A percentile compares a stretch with the other conserved stretches of the same genome.
Conservation (phyloP, 2,329 filamentous ascomycete genomes). For the Didymosphaeria variabile region DNA sequence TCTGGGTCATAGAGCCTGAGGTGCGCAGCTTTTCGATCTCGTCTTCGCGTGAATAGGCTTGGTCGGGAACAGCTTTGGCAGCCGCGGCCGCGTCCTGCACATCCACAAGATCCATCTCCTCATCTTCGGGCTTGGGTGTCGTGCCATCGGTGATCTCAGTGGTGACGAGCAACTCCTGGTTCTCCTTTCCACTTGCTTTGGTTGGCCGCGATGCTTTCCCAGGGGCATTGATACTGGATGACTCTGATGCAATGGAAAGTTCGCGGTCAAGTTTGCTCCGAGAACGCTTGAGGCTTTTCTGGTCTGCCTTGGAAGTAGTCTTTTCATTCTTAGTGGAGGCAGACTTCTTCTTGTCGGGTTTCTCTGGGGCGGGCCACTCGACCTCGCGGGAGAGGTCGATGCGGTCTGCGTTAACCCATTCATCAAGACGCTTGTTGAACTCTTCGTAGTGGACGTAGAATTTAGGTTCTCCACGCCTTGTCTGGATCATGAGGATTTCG, state of each 20-base stretch:
- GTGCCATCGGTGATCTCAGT: constrained; percentile 57
- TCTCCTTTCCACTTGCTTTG: constrained; percentile 68
- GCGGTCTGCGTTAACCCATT: constrained; percentile 86
- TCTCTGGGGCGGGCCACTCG: constrained; percentile 94
- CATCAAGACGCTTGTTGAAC: constrained; percentile 89
- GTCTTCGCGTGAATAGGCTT: constrained; percentile 78
- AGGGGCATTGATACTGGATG: constrained; percentile 59
- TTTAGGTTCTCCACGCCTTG: constrained; percentile 84
- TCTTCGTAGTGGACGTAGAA: constrained; percentile 99
- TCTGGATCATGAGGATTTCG: constrained; percentile 94
- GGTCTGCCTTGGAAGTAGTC: constrained; percentile 54
- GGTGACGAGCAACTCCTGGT: constrained; percentile 59
- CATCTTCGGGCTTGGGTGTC: constrained; percentile 61
- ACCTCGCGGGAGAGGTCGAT: constrained; percentile 91
- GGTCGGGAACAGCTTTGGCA: constrained; percentile 61
- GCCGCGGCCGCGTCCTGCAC: constrained; percentile 61
- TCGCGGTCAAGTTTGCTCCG: constrained; percentile 61
- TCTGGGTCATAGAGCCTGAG: constrained; percentile 97
- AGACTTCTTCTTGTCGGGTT: constrained; percentile 83
- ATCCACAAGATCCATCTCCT: constrained; percentile 62
- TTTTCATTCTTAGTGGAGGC: constrained; percentile 46
- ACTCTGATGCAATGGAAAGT: constrained; percentile 64
- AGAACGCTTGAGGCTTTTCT: constrained; percentile 57
- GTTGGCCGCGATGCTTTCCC: constrained; percentile 60
- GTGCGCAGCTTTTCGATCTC: constrained; percentile 97